Evolutionary conservation across 2,329 filamentous ascomycete species (phyloP), one percentile per base, ranked within the genome.

Genomic region (Biscogniauxia sp.): DNA sequence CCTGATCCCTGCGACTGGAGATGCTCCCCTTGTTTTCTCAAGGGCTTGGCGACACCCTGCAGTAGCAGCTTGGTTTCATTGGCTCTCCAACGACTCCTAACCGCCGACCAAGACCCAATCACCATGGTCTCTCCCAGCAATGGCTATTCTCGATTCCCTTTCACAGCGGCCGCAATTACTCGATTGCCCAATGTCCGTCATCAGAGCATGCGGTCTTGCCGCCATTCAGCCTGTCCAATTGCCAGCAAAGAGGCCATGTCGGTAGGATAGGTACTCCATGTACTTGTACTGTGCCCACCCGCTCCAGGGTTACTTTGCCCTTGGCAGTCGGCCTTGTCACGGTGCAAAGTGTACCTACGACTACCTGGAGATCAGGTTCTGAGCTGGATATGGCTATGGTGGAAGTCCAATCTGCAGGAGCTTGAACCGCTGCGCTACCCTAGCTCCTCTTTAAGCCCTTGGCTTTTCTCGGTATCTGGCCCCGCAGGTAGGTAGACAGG

Each of bases 71-170:
- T 49, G 5, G 20, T 62, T 61, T 69, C 58, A 73, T 73, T 73
- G 71, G 72, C 45, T 53, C 32, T 41, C 55, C 53, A 51, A 50
- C 58, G 53, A 57, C 59, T 65, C 69, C 67, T 73, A 73, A 68
- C 72, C 72, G 72, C 72, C 71, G 55, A 57, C 20, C 60, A 64
- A 67, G 67, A 62, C 63, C 67, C 70, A 69, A 69, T 72, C 70
- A 71, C 66, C 32, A 62, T 53, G 26, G 51, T 60, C 60, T 58
- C 56, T 58, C 61, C 54, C 61, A 50, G 63, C 58, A 64, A 53
- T 61, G 64, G 61, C 66, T 67, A 67, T 69, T 67, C 60, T 67
- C 59, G 28, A 67, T 59, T 51, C 63, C 63, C 62, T 59, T 65
- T 55, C 58, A 62, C 54, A 49, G 20, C 61, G 60, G 56, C 64